These are phyloP conservation scores for Cornus controversa DNA, from an alignment of 148 eudicot species.

Conservation along the genomic window DNA sequence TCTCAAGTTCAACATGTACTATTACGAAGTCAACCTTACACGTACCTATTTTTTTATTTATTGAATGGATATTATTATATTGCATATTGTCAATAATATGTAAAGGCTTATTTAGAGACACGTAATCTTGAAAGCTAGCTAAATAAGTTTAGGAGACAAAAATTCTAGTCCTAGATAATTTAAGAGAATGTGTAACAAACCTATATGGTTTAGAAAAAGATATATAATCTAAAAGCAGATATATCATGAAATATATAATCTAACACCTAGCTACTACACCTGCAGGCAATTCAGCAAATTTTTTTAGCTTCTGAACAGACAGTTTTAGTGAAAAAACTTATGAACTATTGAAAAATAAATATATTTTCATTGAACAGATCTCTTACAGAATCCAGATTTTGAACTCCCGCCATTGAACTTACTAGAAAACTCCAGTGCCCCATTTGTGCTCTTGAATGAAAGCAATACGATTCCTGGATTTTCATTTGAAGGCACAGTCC, in stretches of 20 bases:
- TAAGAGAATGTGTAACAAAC: too few relatives aligned
- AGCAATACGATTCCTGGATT: constrained; percentile 21
- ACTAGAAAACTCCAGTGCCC: constrained; percentile 6
- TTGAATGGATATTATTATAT: too few relatives aligned
- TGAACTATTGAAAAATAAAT: too few relatives aligned
- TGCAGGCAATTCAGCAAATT: neutral
- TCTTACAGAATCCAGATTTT: constrained; percentile 23
- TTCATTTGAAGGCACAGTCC: constrained; percentile 21
- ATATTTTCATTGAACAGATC: constrained; percentile 4
- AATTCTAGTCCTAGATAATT: too few relatives aligned
- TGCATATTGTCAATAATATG: too few relatives aligned
- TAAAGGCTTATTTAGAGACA: too few relatives aligned
- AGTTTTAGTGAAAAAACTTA: neutral
- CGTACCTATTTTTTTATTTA: neutral
- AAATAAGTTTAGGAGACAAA: too few relatives aligned
- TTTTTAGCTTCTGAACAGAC: neutral
- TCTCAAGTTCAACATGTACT: too few relatives aligned
- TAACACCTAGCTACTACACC: neutral
- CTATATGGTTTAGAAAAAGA: too few relatives aligned
- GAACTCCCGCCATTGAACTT: constrained; percentile 19
- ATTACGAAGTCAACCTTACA: neutral
- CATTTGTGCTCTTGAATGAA: constrained; percentile 15
- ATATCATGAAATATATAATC: too few relatives aligned
- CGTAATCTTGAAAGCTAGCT: too few relatives aligned
- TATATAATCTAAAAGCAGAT: too few relatives aligned